A percentile compares a stretch with the other conserved stretches of the same genome.
These are phyloP conservation scores for Epichloe sylvatica DNA, from an alignment of 2,329 filamentous ascomycete genomes.

Conservation along the genomic window DNA sequence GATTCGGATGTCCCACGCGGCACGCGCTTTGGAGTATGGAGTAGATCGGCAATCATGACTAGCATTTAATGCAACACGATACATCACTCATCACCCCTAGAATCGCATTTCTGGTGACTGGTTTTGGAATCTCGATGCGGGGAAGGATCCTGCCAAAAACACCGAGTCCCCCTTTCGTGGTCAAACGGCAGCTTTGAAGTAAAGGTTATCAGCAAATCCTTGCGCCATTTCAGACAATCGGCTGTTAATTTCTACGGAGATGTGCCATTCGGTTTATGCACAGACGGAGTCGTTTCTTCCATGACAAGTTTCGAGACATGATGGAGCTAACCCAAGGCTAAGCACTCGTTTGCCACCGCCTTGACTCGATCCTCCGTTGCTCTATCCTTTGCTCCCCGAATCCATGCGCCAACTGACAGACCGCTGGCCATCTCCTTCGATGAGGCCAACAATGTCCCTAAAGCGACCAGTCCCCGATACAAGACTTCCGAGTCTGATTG, in stretches of 20 bases:
- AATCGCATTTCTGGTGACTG: not conserved
- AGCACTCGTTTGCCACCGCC: slow-evolving; percentile 32
- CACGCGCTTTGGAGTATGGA: not conserved
- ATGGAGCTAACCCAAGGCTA: slow-evolving; percentile 9
- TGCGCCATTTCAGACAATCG: not conserved
- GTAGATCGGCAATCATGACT: not conserved
- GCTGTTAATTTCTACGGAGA: not conserved
- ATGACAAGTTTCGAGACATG: not conserved
- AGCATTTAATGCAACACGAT: not conserved
- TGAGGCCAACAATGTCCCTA: slow-evolving; percentile 60
- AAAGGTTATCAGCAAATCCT: not conserved
- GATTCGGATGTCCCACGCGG: not conserved
- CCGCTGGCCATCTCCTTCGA: slow-evolving; percentile 28
- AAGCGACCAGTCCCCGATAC: slow-evolving; percentile 67
- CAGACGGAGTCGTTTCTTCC: not conserved
- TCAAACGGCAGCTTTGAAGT: not conserved
- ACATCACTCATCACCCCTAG: not conserved
- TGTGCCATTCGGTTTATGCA: not conserved
- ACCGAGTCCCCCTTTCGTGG: no score
- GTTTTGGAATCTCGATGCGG: no score
- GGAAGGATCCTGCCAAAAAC: no score
- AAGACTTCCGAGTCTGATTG: slow-evolving; percentile 70
- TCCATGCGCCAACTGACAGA: slow-evolving; percentile 26
- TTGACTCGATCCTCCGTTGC: slow-evolving; percentile 33
- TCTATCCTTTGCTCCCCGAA: slow-evolving; percentile 29